phyloP scores from a whole-genome alignment of 1,139 yeast genomes.

The Kodamaea arcana region DNA sequence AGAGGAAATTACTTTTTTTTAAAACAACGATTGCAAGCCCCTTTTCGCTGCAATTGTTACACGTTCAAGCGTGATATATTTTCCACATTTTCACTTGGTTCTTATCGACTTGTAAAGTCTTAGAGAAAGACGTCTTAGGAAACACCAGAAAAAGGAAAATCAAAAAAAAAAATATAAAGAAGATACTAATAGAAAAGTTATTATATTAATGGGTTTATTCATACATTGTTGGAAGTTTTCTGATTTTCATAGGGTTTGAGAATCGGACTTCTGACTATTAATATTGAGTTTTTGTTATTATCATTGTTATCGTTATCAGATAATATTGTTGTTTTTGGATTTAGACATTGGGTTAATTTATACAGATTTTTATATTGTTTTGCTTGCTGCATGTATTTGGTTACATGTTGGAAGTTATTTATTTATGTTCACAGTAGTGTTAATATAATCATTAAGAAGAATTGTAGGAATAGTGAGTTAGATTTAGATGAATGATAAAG shows the following conservation, averaged over 20 bases:
- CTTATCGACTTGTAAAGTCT: slow-evolving; percentile 1
- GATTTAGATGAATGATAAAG: too few relatives aligned
- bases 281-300: slow-evolving; percentile 6
- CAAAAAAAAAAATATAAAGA: slow-evolving; percentile 4
- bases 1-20: slow-evolving; percentile 11
- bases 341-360: slow-evolving; percentile 39
- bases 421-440: slow-evolving; percentile 9
- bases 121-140: slow-evolving; percentile 3
- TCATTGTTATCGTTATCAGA: slow-evolving; percentile 6
- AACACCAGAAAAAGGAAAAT: slow-evolving; percentile 2
- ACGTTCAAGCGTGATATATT: background rate
- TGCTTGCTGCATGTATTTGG: slow-evolving; percentile 5
- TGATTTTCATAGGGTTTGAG: background rate
- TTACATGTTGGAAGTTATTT: slow-evolving; percentile 15
- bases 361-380: slow-evolving; percentile 13
- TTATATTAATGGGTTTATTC: slow-evolving; percentile 26
- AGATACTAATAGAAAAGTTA: slow-evolving; percentile 22
- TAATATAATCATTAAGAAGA: slow-evolving; percentile 11
- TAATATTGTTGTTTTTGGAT: slow-evolving; percentile 23
- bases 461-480: background rate
- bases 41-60: background rate
- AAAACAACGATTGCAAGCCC: background rate
- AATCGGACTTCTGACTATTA: slow-evolving; percentile 1
- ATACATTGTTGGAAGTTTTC: background rate
- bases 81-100: slow-evolving; percentile 8